Evolutionary conservation across 495 filamentous ascomycete species (phyloP).

Genomic region (Recurvomyces mirabilis): DNA sequence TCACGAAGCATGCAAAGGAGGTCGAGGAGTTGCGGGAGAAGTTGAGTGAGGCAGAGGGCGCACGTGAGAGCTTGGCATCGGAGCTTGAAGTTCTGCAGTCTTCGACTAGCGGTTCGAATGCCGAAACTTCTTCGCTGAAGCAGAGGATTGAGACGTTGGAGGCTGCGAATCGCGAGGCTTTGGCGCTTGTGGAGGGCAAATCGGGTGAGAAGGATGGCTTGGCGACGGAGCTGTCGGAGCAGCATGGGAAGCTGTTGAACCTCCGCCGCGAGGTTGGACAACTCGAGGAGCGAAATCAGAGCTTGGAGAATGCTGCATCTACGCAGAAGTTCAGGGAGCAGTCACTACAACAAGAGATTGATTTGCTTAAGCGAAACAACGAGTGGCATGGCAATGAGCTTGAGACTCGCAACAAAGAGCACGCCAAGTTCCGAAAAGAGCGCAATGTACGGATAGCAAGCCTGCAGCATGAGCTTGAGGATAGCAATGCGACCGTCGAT

Average conservation of each 20-base stretch:
- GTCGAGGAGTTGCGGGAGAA: constrained; percentile 63
- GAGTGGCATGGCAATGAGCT: constrained; percentile 88
- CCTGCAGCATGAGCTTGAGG: constrained; percentile 79
- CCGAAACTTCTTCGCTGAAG: constrained; percentile 64
- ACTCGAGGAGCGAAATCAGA: constrained; percentile 71
- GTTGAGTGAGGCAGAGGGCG: constrained; percentile 54
- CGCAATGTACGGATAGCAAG: constrained; percentile 77
- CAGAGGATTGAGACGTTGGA: constrained; percentile 76
- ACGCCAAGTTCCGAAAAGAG: constrained; percentile 86
- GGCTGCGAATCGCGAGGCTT: constrained; percentile 77
- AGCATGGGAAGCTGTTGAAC: constrained; percentile 78
- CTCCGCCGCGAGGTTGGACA: constrained; percentile 66
- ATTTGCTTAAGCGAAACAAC: constrained; percentile 71
- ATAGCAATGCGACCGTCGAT: constrained; percentile 62
- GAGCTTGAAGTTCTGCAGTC: constrained; percentile 73
- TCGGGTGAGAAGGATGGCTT: constrained; percentile 75
- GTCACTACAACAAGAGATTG: constrained; percentile 75
- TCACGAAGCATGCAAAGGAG: constrained; percentile 59
- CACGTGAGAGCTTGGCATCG: constrained; percentile 55
- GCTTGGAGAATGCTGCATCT: constrained; percentile 61
- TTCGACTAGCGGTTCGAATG: constrained; percentile 58
- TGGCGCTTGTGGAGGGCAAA: constrained; percentile 81
- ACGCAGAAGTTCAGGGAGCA: constrained; percentile 81
- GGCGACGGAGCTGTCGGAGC: constrained; percentile 69
- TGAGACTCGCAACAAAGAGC: constrained; percentile 74